These are phyloP conservation scores for Grifola frondosa DNA, from an alignment of 1,284 basidiomycete genomes.

Conservation along the genomic window DNA sequence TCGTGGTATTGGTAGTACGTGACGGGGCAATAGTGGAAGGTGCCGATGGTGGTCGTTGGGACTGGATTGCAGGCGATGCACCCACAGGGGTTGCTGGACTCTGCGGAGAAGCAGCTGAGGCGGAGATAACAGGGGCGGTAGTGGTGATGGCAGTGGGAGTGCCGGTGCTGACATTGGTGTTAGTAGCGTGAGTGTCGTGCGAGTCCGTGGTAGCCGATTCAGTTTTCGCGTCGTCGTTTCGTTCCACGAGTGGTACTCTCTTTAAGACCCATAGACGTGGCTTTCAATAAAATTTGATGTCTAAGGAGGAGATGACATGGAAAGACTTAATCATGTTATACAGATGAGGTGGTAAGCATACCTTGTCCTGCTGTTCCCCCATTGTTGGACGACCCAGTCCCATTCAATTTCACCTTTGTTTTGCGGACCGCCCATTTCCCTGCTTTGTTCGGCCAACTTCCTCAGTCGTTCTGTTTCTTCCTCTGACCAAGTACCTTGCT, in stretches of 20 bases:
- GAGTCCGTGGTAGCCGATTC: too few relatives aligned
- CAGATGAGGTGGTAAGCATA: constrained; percentile 29
- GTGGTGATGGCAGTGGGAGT: constrained; percentile 7
- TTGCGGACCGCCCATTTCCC: constrained; percentile 35
- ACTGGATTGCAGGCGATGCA: constrained; percentile 28
- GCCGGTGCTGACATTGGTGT: constrained; percentile 8
- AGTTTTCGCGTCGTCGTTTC: constrained; percentile 62
- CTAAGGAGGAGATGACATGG: constrained; percentile 34
- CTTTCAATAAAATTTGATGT: constrained; percentile 77
- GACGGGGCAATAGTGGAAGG: constrained; percentile 22
- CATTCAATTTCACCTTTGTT: constrained; percentile 64
- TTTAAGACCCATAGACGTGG: constrained; percentile 70
- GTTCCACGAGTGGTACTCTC: constrained; percentile 64
- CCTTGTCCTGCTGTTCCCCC: constrained; percentile 72
- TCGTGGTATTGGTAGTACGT: constrained; percentile 22
- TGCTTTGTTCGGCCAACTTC: constrained; percentile 65
- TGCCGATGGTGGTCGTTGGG: constrained; percentile 28
- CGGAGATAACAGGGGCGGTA: constrained; percentile 20
- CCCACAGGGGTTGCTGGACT: constrained; percentile 27
- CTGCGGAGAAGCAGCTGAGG: constrained; percentile 29
- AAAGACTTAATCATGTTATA: too few relatives aligned
- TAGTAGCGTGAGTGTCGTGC: constrained; percentile 26
- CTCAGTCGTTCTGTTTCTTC: constrained; percentile 69
- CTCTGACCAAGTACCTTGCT: constrained; percentile 73
- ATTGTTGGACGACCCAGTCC: constrained; percentile 71